Evolutionary conservation across 331 rosid genomes (phyloP).

Genomic region (Pyracantha coccinea): DNA sequence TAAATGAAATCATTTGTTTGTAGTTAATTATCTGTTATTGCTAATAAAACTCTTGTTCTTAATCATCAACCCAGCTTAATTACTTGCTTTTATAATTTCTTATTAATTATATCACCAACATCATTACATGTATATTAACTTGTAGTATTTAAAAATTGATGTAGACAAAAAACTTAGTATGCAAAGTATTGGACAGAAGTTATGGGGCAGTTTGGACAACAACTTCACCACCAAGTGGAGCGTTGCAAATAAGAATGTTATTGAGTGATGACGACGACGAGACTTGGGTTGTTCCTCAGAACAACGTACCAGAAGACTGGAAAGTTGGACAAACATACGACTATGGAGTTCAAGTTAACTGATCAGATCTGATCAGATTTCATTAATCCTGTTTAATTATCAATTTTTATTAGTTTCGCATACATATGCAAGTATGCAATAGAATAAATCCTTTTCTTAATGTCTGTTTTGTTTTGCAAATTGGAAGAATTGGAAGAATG

Average conservation of each 20-base stretch:
- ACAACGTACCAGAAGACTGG: constrained; percentile 73
- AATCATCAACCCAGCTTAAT: too few relatives aligned
- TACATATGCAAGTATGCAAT: too few relatives aligned
- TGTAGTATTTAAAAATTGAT: too few relatives aligned
- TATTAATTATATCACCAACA: too few relatives aligned
- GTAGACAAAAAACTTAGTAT: constrained; percentile 62
- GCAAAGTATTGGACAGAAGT: constrained; percentile 71
- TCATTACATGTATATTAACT: too few relatives aligned
- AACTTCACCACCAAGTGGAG: constrained; percentile 61
- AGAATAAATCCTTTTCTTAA: background rate
- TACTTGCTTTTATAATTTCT: too few relatives aligned
- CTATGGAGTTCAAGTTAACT: constrained; percentile 75
- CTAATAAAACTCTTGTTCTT: too few relatives aligned
- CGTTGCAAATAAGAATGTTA: constrained; percentile 59
- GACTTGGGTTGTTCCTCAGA: constrained; percentile 68
- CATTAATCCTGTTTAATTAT: background rate
- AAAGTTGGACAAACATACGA: constrained; percentile 69
- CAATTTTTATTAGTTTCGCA: background rate
- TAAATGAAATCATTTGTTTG: too few relatives aligned
- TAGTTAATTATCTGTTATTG: too few relatives aligned
- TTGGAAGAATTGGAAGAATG: too few relatives aligned
- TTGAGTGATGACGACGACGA: constrained; percentile 66
- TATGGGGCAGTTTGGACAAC: constrained; percentile 83
- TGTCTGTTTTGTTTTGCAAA: background rate
- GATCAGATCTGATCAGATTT: background rate